Evolutionary conservation across 1,139 yeast species (phyloP).

Genomic region (Debaryomyces nepalensis): DNA sequence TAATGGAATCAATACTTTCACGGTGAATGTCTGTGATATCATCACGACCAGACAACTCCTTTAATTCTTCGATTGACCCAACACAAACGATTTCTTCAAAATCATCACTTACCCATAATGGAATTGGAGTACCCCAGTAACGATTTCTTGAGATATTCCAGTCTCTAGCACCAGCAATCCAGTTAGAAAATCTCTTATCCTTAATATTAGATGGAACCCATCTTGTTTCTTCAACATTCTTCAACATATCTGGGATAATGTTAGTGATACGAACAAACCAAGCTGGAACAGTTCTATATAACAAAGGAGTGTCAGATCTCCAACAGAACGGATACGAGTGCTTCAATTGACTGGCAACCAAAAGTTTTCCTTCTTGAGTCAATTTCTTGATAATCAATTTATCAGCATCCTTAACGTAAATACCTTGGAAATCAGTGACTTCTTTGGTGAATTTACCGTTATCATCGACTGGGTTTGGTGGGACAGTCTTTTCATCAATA

Average conservation of each 20-base stretch:
- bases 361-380: conserved; percentile 75
- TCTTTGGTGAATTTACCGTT: conserved; percentile 78
- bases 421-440: conserved; percentile 76
- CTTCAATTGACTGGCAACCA: conserved; percentile 80
- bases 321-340: conserved; percentile 99
- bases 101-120: conserved; percentile 96
- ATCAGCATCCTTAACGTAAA: conserved; percentile 96
- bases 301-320: conserved; percentile 98
- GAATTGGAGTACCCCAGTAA: conserved; percentile 99
- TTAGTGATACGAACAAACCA: conserved; percentile 95
- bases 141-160: conserved; percentile 98
- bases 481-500: conserved; percentile 65
- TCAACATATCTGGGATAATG: conserved; percentile 85
- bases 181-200: conserved; percentile 93
- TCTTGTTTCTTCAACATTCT: conserved; percentile 80
- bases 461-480: conserved; percentile 96
- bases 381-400: conserved; percentile 83
- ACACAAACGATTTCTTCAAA: conserved; percentile 89
- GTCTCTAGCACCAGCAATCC: conserved; percentile 98
- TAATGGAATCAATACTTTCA: conserved; percentile 86
- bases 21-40: conserved; percentile 92
- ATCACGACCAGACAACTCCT: conserved; percentile 76
- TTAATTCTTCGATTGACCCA: conserved; percentile 87
- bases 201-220: conserved; percentile 95
- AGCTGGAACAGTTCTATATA: conserved; percentile 96